These are phyloP conservation scores for Populus trichocarpa DNA, from an alignment of 441 rosid genomes.

Conservation along the genomic window DNA sequence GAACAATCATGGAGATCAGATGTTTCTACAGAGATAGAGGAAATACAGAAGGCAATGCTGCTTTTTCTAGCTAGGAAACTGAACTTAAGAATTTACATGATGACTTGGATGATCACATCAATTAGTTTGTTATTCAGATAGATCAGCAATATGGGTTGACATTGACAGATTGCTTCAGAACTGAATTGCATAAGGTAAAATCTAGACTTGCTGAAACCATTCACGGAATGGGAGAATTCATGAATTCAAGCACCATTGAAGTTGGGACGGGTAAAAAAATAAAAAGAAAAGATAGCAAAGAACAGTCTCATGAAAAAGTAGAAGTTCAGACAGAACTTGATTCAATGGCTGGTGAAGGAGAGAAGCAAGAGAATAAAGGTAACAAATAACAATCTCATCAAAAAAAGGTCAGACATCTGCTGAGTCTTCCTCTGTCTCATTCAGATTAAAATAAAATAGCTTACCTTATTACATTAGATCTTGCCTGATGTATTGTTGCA, in stretches of 20 bases:
- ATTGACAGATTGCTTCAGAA: constrained; percentile 21
- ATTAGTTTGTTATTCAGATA: constrained; percentile 29
- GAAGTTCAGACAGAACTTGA: constrained; percentile 16
- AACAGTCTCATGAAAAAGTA: neutral
- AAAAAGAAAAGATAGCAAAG: constrained; percentile 2
- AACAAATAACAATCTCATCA: neutral
- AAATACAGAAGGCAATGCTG: constrained; percentile 11
- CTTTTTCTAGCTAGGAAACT: constrained; percentile 13
- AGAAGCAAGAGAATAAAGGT: constrained; percentile 8
- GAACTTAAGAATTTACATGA: constrained; percentile 4
- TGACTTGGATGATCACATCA: constrained; percentile 28
- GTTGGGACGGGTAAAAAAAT: neutral
- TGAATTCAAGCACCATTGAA: neutral
- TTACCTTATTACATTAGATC: constrained; percentile 37
- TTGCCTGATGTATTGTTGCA: constrained; percentile 30
- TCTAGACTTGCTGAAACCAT: constrained; percentile 15
- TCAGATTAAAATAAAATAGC: constrained; percentile 13
- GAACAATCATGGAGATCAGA: constrained; percentile 14
- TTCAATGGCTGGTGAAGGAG: neutral
- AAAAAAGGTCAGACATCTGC: constrained; percentile 25
- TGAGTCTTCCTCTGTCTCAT: constrained; percentile 17
- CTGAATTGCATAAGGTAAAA: constrained; percentile 22
- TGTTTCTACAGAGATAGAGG: constrained; percentile 2
- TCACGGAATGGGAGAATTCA: constrained; percentile 14
- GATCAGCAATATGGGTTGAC: constrained; percentile 9